Percentiles rank a stretch among this genome's conserved stretches.
Conservation (phyloP, 208 protist genomes). For the Trypanosoma avium region DNA sequence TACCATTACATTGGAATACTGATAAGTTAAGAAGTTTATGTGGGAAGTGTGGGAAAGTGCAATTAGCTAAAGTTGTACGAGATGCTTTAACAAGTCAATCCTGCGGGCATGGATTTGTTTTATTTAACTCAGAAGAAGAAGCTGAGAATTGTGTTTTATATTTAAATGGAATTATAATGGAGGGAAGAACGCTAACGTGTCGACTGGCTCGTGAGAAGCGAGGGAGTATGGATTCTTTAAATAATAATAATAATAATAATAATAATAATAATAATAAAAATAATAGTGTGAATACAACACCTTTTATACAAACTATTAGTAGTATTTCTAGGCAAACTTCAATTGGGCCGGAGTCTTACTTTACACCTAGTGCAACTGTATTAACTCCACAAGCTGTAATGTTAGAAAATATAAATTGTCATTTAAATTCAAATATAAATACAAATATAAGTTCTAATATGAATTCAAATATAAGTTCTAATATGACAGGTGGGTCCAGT, state of each 20-base stretch:
- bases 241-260: neutral
- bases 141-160: conserved; percentile 12
- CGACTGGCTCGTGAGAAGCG: conserved; percentile 21
- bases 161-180: conserved; percentile 13
- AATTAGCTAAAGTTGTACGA: conserved; percentile 27
- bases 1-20: conserved; percentile 30
- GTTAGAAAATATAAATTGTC: too few relatives aligned
- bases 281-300: neutral
- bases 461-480: too few relatives aligned
- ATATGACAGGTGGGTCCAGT: too few relatives aligned
- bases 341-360: too few relatives aligned
- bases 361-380: too few relatives aligned
- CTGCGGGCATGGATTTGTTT: conserved; percentile 29
- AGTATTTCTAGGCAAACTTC: too few relatives aligned
- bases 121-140: conserved; percentile 30
- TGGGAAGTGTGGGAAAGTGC: conserved; percentile 25
- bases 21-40: conserved; percentile 27
- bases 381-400: too few relatives aligned
- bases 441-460: too few relatives aligned
- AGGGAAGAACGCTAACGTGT: conserved; percentile 21
- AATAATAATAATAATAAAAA: neutral
- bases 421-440: too few relatives aligned
- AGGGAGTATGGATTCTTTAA: neutral
- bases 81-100: conserved; percentile 26
- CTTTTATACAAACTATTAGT: too few relatives aligned